Percentiles rank a stretch among this genome's conserved stretches.
Evolutionary conservation across 2,329 filamentous ascomycete genomes (phyloP).

Genomic region (Aspergillus thermomutatus): DNA sequence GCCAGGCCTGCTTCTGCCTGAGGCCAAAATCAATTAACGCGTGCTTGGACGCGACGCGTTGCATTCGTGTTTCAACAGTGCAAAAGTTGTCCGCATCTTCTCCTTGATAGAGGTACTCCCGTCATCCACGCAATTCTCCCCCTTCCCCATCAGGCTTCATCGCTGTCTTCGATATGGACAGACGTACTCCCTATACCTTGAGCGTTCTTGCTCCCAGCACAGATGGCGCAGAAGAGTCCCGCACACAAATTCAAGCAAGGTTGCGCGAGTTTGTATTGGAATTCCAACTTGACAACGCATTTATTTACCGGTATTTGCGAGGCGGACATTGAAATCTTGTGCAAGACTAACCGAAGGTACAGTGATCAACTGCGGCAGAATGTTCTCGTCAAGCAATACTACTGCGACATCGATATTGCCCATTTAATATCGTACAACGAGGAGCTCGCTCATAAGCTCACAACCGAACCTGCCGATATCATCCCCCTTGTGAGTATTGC

Average conservation of each 20-base stretch:
- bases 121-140: slow-evolving; percentile 13
- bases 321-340: slow-evolving; percentile 20
- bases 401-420: slow-evolving; percentile 91
- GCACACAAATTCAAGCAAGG: slow-evolving; percentile 70
- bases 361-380: slow-evolving; percentile 97
- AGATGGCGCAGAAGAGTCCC: slow-evolving; percentile 65
- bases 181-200: slow-evolving; percentile 79
- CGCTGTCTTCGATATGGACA: slow-evolving; percentile 63
- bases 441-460: slow-evolving; percentile 84
- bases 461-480: slow-evolving; percentile 85
- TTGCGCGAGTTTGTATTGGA: slow-evolving; percentile 89
- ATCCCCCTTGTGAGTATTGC: slow-evolving; percentile 73
- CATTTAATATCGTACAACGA: slow-evolving; percentile 96
- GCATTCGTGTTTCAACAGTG: slow-evolving; percentile 21
- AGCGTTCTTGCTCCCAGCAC: slow-evolving; percentile 71
- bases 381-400: slow-evolving; percentile 89
- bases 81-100: slow-evolving; percentile 26
- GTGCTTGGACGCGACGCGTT: slow-evolving; percentile 35
- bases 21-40: slow-evolving; percentile 40
- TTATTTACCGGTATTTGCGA: slow-evolving; percentile 74
- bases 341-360: slow-evolving; percentile 4
- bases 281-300: slow-evolving; percentile 89
- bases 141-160: slow-evolving; percentile 12
- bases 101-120: slow-evolving; percentile 7
- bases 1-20: slow-evolving; percentile 2